Base-by-base conservation (phyloP, 2,329 filamentous ascomycete species). In the Apiospora aurea region DNA sequence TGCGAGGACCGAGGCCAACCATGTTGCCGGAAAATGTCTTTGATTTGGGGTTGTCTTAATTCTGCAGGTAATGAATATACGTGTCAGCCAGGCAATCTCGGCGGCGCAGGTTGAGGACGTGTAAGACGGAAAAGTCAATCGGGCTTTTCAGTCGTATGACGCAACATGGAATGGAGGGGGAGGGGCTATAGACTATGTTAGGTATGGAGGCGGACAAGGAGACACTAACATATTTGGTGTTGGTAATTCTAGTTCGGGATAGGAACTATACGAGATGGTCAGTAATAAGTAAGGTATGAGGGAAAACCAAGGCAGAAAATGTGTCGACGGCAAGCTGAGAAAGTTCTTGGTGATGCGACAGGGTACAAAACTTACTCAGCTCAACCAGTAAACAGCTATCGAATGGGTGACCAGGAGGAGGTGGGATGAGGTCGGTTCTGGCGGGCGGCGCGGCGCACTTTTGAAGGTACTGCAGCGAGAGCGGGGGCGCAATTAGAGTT, bases 1-100 rank as follows among this genome's bases (percentile, higher is more conserved):
- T 84, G 79, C 85, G 84, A 77, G 85, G 85, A 81, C 85, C 85
- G 74, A 87, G 81, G 75, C 85, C 85, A 77, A 87, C 85, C 85
- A 87, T 87, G 79, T 81, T 86, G 41, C 41, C 38, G 66, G 66
- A 29, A 26, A 47, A 68, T 46, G 57, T 68, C 66, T 68, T 68
- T 68, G 66, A 47, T 41, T 41, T 64, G 29, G 29, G 18, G 18
- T 41, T 64, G 57, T n/a, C 57, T 64, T 64, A 29, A 64, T 64
- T 64, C 57, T 64, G 57, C 57, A 64, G 57, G 29, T 13, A 41
- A 64, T 38, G 11, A 41, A 64, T 38, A 21, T 38, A n/a, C 8
- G 13, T 14, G 57, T 41, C 57, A 64, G 57, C 57, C 18, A 64
- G 34, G 10, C 34, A 61, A 61, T 64, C 14, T 41, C 8, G 57